These are phyloP conservation scores for Corchorus olitorius DNA, from an alignment of 345 rosid species.

Conservation along the genomic window DNA sequence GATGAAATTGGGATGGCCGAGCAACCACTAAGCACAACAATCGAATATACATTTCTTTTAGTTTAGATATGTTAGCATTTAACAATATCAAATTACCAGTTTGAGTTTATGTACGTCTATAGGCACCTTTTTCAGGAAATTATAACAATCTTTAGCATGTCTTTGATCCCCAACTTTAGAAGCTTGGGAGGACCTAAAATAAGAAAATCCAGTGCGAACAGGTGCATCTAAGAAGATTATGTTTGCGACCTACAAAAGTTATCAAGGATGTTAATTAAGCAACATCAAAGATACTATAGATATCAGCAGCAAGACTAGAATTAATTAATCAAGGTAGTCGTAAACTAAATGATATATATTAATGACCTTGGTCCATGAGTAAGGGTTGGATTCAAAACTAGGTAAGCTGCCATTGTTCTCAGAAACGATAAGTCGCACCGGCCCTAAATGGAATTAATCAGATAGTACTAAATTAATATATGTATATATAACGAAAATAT, in stretches of 20 bases:
- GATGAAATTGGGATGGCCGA: conserved; percentile 15
- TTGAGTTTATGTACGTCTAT: too few relatives aligned
- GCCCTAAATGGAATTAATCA: conserved; percentile 20
- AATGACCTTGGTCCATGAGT: conserved; percentile 31
- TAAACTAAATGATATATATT: too few relatives aligned
- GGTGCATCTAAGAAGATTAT: conserved; percentile 30
- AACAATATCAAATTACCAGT: not conserved
- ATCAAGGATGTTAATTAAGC: too few relatives aligned
- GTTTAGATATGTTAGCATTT: not conserved
- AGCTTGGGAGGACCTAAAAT: conserved; percentile 8
- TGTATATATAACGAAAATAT: too few relatives aligned
- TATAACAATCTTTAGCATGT: not conserved
- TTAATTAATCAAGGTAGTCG: too few relatives aligned
- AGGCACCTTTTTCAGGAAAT: conserved; percentile 23
- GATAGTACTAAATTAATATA: too few relatives aligned
- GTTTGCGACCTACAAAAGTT: conserved; percentile 13
- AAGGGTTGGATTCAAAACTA: conserved; percentile 13
- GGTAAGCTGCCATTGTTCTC: conserved; percentile 28
- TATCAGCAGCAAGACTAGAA: too few relatives aligned
- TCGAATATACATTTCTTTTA: too few relatives aligned
- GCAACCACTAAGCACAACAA: conserved; percentile 25
- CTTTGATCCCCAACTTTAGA: conserved; percentile 7
- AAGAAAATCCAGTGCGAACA: conserved; percentile 28
- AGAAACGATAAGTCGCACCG: conserved; percentile 14
- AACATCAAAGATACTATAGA: too few relatives aligned